Evolutionary conservation across 805 yeast genomes (phyloP).

Genomic region (Candida pseudofarinosa): DNA sequence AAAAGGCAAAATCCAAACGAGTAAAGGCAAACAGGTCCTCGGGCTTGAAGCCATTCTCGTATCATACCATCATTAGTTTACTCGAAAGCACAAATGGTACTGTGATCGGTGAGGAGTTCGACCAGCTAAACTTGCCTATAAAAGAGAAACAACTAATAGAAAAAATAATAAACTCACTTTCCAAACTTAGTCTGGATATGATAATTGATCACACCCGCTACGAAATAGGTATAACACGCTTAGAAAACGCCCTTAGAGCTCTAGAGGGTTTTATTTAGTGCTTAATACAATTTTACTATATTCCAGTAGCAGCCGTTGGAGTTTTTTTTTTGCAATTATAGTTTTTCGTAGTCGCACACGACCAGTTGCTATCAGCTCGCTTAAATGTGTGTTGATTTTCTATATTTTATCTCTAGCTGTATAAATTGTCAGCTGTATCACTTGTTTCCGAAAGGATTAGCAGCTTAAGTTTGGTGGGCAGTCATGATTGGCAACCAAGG

Average conservation of each 20-base stretch:
- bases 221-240: conserved; percentile 72
- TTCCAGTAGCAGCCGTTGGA: neutral
- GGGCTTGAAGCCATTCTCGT: conserved; percentile 33
- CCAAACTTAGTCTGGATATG: conserved; percentile 87
- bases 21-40: conserved; percentile 5
- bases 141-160: conserved; percentile 80
- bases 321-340: no score
- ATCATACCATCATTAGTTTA: conserved; percentile 45
- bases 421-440: neutral
- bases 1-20: conserved; percentile 10
- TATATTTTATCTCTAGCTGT: neutral
- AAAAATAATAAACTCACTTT: conserved; percentile 78
- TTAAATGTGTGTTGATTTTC: neutral
- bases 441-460: neutral
- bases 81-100: conserved; percentile 59
- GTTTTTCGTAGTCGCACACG: neutral
- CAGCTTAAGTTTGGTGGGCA: neutral
- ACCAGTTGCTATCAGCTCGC: neutral
- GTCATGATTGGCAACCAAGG: neutral
- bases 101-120: conserved; percentile 66
- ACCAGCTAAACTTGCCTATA: conserved; percentile 64
- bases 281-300: neutral
- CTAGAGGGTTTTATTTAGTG: conserved; percentile 67
- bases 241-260: conserved; percentile 78
- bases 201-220: conserved; percentile 77